Evolutionary conservation across 176 grass and related monocot genomes (phyloP), one percentile per base, ranked within the genome.

Genomic region (Puya raimondii): DNA sequence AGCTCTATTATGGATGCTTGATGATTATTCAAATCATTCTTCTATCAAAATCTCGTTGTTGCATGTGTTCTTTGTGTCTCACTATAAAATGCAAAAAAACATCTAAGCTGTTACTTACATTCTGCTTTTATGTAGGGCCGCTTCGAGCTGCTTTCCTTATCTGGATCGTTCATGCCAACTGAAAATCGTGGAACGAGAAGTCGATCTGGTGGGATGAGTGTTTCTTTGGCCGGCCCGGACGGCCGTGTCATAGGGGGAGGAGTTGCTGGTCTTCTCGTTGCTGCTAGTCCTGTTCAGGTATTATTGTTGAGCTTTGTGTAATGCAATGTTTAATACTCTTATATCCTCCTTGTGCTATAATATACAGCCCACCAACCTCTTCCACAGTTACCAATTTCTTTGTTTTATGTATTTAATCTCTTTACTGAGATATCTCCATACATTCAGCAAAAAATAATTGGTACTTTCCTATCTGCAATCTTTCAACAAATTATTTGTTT

Each of bases 191-290:
- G 83, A 12, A 79, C 80, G 21, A 88, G 88, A 85, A 91, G 83
- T 78, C 85, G 92, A 23, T 82, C 85, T 2, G 92, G 92, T 11
- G 92, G 92, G 15, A 88, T 96, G 92, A 96, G 92, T 72, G 85
- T 96, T 68, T 91, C 92, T 1, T 79, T 96, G 0, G 85, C 92
- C 9, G 80, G 88, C 20, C 75, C 92, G 7, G 83, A 96, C 20
- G 92, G 92, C n/a, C 92, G 92, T 11, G 92, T 96, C 53, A 75
- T 96, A 3, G 92, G 88, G 47, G 88, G 92, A 11, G 88, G 85
- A 56, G 85, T 96, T 48, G 88, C 92, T 11, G 92, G 92, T 50
- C 85, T 89, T 83, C 85, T 91, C 8, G 88, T 96, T 21, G 92
- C 92, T 7, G 85, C 92, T 0, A 82, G 88, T 56, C 92, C 92